These are phyloP conservation scores for Nasturtium officinale DNA, from an alignment of 345 rosid genomes.

Conservation along the genomic window DNA sequence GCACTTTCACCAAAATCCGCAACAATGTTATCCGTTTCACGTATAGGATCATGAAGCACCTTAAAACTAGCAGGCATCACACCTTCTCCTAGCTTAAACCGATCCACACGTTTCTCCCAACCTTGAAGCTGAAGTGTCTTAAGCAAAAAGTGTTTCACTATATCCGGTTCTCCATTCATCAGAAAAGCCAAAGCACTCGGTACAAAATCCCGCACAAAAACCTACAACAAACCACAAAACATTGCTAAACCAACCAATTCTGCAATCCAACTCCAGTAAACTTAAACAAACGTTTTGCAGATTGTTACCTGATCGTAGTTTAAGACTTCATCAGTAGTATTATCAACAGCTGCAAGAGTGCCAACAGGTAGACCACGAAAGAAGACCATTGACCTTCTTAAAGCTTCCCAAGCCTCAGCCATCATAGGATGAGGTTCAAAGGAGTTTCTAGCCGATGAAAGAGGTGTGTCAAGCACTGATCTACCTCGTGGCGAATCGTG, in stretches of 20 bases:
- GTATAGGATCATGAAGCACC: slow-evolving; percentile 75
- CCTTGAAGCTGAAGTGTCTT: slow-evolving; percentile 85
- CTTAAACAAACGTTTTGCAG: background rate
- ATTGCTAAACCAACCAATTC: background rate
- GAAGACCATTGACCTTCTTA: slow-evolving; percentile 69
- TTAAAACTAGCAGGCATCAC: slow-evolving; percentile 94
- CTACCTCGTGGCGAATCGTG: slow-evolving; percentile 70
- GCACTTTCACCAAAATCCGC: slow-evolving; percentile 97
- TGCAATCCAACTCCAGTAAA: background rate
- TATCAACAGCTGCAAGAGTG: slow-evolving; percentile 85
- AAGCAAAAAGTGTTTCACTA: slow-evolving; percentile 73
- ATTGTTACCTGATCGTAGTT: slow-evolving; percentile 89
- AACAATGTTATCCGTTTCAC: slow-evolving; percentile 63
- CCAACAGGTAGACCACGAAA: slow-evolving; percentile 84
- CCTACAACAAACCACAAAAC: slow-evolving; percentile 45
- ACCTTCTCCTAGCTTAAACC: slow-evolving; percentile 86
- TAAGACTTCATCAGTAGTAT: slow-evolving; percentile 91
- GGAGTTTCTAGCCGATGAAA: slow-evolving; percentile 80
- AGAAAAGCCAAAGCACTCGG: slow-evolving; percentile 89
- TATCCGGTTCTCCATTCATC: slow-evolving; percentile 88
- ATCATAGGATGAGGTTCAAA: slow-evolving; percentile 97
- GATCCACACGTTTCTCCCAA: slow-evolving; percentile 73
- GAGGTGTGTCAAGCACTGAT: slow-evolving; percentile 81
- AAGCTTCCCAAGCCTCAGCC: slow-evolving; percentile 95
- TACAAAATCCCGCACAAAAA: slow-evolving; percentile 84